Percentiles rank a stretch among this genome's conserved stretches.
phyloP scores from a whole-genome alignment of 495 filamentous ascomycete species.

The Neurospora sp. region DNA sequence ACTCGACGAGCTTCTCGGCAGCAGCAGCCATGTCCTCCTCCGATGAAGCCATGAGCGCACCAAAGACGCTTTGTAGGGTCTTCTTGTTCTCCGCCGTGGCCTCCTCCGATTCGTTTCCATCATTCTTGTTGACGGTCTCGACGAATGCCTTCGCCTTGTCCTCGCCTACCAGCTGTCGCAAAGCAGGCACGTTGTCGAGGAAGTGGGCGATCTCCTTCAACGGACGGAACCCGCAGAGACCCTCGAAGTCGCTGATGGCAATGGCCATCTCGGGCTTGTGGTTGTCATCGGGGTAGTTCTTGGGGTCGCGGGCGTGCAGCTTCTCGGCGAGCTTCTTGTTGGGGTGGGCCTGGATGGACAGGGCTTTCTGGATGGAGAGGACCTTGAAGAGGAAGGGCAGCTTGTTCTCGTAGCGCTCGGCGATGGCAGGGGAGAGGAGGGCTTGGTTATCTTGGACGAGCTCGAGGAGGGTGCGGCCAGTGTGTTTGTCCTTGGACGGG shows the following conservation, averaged over 20 bases:
- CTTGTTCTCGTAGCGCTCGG: slow-evolving; percentile 47
- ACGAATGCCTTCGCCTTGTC: slow-evolving; percentile 57
- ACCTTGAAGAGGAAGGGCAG: slow-evolving; percentile 98
- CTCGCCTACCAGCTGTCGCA: slow-evolving; percentile 70
- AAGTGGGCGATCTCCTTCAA: slow-evolving; percentile 80
- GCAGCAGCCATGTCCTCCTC: slow-evolving; percentile 53
- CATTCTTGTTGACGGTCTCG: slow-evolving; percentile 51
- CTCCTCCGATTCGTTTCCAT: slow-evolving; percentile 42
- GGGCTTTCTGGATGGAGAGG: slow-evolving; percentile 81
- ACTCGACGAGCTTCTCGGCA: slow-evolving; percentile 54
- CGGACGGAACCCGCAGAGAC: slow-evolving; percentile 89
- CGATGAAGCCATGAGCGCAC: slow-evolving; percentile 66
- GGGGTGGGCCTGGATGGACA: slow-evolving; percentile 95
- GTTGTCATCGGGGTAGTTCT: slow-evolving; percentile 98
- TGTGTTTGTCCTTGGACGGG: slow-evolving; percentile 79
- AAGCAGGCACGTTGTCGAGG: slow-evolving; percentile 57
- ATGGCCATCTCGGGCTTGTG: slow-evolving; percentile 99
- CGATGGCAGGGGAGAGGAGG: slow-evolving; percentile 62
- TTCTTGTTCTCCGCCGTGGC: slow-evolving; percentile 60
- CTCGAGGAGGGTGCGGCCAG: slow-evolving; percentile 79
- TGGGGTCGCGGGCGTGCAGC: slow-evolving; percentile 73
- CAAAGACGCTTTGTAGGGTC: slow-evolving; percentile 64
- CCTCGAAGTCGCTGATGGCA: slow-evolving; percentile 91
- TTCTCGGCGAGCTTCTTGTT: slow-evolving; percentile 95
- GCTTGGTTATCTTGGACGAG: slow-evolving; percentile 81